These are phyloP conservation scores for Planoprotostelium fungivorum DNA, from an alignment of 78 protist genomes.

Conservation along the genomic window DNA sequence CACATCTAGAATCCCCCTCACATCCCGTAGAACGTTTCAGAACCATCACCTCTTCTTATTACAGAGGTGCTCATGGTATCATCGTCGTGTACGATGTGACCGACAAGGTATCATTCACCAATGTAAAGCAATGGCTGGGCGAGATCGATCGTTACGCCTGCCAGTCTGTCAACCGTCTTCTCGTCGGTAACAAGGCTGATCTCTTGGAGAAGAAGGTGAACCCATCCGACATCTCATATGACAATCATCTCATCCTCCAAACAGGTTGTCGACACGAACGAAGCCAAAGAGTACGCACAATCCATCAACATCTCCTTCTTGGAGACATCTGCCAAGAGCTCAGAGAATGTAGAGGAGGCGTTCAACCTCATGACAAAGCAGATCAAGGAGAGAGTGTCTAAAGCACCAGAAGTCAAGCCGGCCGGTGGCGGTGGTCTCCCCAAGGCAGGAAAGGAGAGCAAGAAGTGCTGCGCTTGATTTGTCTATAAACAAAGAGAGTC, in stretches of 20 bases:
- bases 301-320: conserved; percentile 86
- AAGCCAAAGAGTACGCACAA: conserved; percentile 87
- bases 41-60: no score
- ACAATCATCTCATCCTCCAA: conserved; percentile 77
- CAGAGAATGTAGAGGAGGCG: conserved; percentile 95
- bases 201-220: no score
- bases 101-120: conserved; percentile 85
- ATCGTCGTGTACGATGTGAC: no score
- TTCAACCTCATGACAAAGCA: conserved; percentile 92
- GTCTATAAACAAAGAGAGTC: no score
- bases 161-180: conserved; percentile 87
- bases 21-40: no score
- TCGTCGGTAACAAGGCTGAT: conserved; percentile 96
- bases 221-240: no score
- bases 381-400: conserved; percentile 85
- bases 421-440: no score
- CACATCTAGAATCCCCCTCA: no score
- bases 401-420: no score
- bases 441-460: no score
- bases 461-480: no score
- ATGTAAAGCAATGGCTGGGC: conserved; percentile 90
- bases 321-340: conserved; percentile 94
- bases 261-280: conserved; percentile 67
- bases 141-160: conserved; percentile 84
- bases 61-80: conserved; percentile 97